Evolutionary conservation across 805 yeast genomes (phyloP), one percentile per base, ranked within the genome.

Genomic region (Scheffersomyces stipitis): DNA sequence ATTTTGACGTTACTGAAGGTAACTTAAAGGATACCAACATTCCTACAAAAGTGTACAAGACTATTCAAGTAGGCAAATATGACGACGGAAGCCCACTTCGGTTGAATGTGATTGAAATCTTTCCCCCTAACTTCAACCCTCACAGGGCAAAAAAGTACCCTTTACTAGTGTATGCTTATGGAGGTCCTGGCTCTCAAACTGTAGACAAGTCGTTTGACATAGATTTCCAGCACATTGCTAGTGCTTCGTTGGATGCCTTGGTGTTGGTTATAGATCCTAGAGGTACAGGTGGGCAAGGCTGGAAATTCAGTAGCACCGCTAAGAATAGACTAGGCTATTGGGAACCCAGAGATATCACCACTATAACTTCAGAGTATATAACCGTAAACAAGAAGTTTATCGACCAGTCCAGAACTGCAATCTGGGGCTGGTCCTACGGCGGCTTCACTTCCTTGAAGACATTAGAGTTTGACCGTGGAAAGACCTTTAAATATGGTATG

Each of bases 341-440:
- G 83, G 95, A 86, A 53, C 84, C 90, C 5, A 62, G 82, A 32
- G 95, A 86, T 56, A 62, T 86, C 10, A 69, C 75, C 0, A 66
- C 65, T 3, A 72, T 78, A 0, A 71, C 79, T 0, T 59, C 74
- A 28, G 67, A 65, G 24, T 80, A 78, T 54, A 71, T 84, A 5
- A 41, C 61, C 15, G 60, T 59, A 5, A 66, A 67, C 38, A 41
- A 48, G 24, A 53, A 62, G 7, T 73, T 72, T 41, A 69, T 86
- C 14, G 86, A 90, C 55, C 60, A 67, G 16, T 65, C 73, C 3
- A 75, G 78, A 42, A 80, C 87, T 9, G 95, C 96, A 0, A 78
- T 91, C 37, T 93, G 97, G 91, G 99, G 99, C 6, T 93, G 99
- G 99, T 86, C 96, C 15, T 93, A 91, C 57, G 99, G 99, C 32